Evolutionary conservation across 495 filamentous ascomycete species (phyloP).

Genomic region (Lophiostoma macrostomum): DNA sequence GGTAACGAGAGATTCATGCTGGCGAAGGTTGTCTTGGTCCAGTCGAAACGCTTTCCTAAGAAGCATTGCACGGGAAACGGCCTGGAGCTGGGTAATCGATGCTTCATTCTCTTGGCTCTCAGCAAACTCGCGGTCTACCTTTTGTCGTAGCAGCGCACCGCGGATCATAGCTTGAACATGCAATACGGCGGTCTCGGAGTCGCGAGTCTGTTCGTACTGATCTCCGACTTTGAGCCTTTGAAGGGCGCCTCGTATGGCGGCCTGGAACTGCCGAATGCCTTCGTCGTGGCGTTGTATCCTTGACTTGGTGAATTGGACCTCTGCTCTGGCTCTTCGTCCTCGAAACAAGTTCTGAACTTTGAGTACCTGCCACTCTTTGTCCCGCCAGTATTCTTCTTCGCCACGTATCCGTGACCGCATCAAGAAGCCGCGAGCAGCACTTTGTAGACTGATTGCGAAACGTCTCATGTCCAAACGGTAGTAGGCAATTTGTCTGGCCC

Average conservation of each 20-base stretch:
- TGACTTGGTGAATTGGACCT: constrained; percentile 62
- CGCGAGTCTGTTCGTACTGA: constrained; percentile 37
- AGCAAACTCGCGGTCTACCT: constrained; percentile 48
- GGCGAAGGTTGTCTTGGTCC: constrained; percentile 39
- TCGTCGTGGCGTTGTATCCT: constrained; percentile 57
- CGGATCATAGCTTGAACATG: constrained; percentile 66
- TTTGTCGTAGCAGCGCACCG: constrained; percentile 55
- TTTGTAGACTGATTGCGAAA: constrained; percentile 76
- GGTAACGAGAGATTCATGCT: constrained; percentile 30
- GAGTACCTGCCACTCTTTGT: constrained; percentile 67
- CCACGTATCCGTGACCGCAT: constrained; percentile 60
- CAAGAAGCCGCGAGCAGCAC: constrained; percentile 74
- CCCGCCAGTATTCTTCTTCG: constrained; percentile 65
- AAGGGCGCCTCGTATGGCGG: constrained; percentile 43
- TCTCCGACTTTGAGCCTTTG: constrained; percentile 39
- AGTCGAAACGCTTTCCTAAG: constrained; percentile 35
- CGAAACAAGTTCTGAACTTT: constrained; percentile 81
- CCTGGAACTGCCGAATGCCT: constrained; percentile 57
- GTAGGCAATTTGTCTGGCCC: constrained; percentile 69
- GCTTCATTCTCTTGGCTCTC: constrained; percentile 48
- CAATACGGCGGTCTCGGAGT: constrained; percentile 50
- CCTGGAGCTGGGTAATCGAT: constrained; percentile 64
- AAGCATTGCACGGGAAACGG: constrained; percentile 43
- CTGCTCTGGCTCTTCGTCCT: constrained; percentile 67
- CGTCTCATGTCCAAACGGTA: constrained; percentile 75